Evolutionary conservation across 2,329 filamentous ascomycete species (phyloP).

Genomic region (Diplodia intermedia): DNA sequence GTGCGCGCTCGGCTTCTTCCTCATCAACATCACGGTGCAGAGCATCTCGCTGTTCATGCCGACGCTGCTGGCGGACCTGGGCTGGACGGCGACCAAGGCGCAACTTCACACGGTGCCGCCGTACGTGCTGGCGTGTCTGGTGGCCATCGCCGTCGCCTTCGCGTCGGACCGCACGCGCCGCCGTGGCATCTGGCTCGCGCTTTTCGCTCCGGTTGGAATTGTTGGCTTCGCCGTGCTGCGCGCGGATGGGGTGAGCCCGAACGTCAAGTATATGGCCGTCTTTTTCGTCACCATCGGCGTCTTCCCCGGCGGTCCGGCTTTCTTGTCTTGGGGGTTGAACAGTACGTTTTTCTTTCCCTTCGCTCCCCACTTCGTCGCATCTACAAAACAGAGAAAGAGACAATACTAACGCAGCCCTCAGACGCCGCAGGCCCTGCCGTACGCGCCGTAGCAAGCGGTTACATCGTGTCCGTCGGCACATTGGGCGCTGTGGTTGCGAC

Average conservation of each 20-base stretch:
- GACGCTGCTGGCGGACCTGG: constrained; percentile 48
- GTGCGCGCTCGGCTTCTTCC: constrained; percentile 65
- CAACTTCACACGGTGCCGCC: constrained; percentile 51
- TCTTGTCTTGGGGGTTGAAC: constrained; percentile 66
- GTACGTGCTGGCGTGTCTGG: constrained; percentile 47
- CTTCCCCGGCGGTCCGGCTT: constrained; percentile 65
- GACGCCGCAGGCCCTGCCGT: constrained; percentile 63
- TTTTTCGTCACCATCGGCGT: constrained; percentile 64
- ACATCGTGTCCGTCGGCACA: constrained; percentile 59
- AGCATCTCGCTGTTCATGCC: constrained; percentile 51
- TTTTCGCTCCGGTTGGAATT: constrained; percentile 52
- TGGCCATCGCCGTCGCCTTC: constrained; percentile 48
- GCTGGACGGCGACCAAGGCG: constrained; percentile 48
- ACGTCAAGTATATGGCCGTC: constrained; percentile 61
- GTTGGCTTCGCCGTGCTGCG: constrained; percentile 62
- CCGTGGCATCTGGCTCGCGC: constrained; percentile 48
- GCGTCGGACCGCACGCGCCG: constrained; percentile 48
- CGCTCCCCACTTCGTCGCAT: constrained; percentile 55
- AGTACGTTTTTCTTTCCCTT: constrained; percentile 47
- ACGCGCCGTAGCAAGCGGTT: constrained; percentile 63
- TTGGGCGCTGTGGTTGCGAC: constrained; percentile 65
- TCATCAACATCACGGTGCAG: constrained; percentile 67
- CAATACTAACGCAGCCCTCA: constrained; percentile 39
- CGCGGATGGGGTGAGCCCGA: constrained; percentile 48
- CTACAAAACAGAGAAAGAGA: neutral